Evolutionary conservation across 1,284 basidiomycete species (phyloP), one percentile per base, ranked within the genome.

Genomic region (Pisolithus thermaeus): DNA sequence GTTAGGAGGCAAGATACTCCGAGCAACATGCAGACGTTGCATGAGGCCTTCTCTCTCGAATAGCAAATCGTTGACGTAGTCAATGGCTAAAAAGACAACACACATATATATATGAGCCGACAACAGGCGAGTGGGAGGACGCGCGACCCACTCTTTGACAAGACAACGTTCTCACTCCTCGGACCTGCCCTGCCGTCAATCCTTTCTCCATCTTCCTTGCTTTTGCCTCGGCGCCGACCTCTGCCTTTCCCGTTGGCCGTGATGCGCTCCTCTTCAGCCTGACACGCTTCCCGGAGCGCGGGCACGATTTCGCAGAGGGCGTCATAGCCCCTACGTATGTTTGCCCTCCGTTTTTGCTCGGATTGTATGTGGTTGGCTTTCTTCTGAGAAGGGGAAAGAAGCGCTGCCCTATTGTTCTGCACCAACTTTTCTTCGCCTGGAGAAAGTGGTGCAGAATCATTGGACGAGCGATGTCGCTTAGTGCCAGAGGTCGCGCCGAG

Each of bases 291-390:
- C 23, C 83, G 72, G 45, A 93, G 73, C 5, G 86, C 75, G n/a
- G 91, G 90, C 0, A 93, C 83, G 35, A 81, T 79, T 20, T 84
- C 84, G 62, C 90, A 91, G 0, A 95, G 74, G 16, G 87, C 78
- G 61, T 94, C 92, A 65, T 95, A 95, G 4, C 91, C 92, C 47
- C 84, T 74, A 14, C 91, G 78, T 47, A 95, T 95, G 58, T 93
- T 94, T 20, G 90, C 90, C n/a, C 92, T 79, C 23, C 92, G 81
- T 69, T 94, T 94, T 71, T 93, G 91, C 69, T 89, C 87, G 6
- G 83, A 87, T 59, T 92, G 90, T 57, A 95, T 95, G 64, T 95
- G 92, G 61, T 95, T 95, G 39, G 90, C 90, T 66, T 93, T 92
- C 69, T 95, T 95, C 72, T 95, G 92, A 8, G 86, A 87, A 0